Conservation (phyloP, 116 monocot genomes). For the Thalassia testudinum region DNA sequence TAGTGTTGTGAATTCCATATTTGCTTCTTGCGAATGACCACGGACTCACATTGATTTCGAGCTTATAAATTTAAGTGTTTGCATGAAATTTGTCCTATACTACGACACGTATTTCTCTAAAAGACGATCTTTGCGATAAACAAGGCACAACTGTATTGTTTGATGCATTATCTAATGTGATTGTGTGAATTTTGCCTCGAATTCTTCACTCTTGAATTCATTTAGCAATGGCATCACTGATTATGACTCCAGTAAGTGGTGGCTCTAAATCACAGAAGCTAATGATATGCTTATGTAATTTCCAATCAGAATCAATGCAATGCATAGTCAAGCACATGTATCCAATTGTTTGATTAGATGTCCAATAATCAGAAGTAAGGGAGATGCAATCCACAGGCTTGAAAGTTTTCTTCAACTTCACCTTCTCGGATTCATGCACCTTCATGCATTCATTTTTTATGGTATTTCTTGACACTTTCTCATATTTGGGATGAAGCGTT, state of each 20-base stretch:
- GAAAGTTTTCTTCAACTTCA: too few relatives aligned
- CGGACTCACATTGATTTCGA: too few relatives aligned
- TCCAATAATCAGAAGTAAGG: background rate
- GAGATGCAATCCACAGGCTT: too few relatives aligned
- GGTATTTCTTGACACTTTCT: background rate
- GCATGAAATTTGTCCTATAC: too few relatives aligned
- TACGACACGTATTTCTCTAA: too few relatives aligned
- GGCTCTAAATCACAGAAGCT: conserved; percentile 1
- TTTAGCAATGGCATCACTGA: background rate
- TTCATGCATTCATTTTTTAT: background rate
- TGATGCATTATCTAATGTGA: background rate
- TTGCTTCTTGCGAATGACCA: too few relatives aligned
- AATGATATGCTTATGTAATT: background rate
- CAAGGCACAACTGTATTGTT: background rate
- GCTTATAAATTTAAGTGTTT: too few relatives aligned
- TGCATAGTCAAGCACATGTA: background rate
- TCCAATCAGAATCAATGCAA: conserved; percentile 1
- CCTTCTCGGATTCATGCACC: background rate
- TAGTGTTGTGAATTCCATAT: too few relatives aligned
- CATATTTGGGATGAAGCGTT: background rate
- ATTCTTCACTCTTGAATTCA: background rate
- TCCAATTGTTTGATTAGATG: background rate
- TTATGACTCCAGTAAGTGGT: background rate
- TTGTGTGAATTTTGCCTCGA: background rate
- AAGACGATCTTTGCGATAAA: too few relatives aligned